phyloP scores from a whole-genome alignment of 2,329 filamentous ascomycete genomes.

The Fusarium camptoceras region DNA sequence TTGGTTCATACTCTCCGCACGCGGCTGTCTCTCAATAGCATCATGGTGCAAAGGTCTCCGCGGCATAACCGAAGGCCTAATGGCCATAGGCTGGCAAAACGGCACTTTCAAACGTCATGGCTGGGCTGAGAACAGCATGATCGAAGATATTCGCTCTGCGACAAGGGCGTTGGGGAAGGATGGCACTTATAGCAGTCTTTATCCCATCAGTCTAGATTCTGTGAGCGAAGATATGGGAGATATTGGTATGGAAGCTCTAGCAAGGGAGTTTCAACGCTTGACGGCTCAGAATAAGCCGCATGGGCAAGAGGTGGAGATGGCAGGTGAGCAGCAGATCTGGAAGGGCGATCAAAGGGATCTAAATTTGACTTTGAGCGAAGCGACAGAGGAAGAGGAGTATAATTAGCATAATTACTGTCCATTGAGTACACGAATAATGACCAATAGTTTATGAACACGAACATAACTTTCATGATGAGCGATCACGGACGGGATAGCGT shows the following conservation, averaged over 20 bases:
- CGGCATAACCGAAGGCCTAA: slow-evolving; percentile 10
- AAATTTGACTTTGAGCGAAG: slow-evolving; percentile 19
- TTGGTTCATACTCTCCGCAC: slow-evolving; percentile 7
- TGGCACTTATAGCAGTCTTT: slow-evolving; percentile 13
- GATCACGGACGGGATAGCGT: no score
- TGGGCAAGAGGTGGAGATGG: neutral
- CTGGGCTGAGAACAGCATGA: slow-evolving; percentile 10
- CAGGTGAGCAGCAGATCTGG: neutral
- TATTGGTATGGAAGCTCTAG: slow-evolving; percentile 19
- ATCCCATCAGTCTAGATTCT: slow-evolving; percentile 14
- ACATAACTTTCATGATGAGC: no score
- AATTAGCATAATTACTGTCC: neutral
- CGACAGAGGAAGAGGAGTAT: slow-evolving; percentile 19
- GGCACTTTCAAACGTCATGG: slow-evolving; percentile 4
- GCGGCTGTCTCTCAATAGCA: slow-evolving; percentile 5
- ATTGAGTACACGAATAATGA: neutral
- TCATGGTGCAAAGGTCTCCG: slow-evolving; percentile 22
- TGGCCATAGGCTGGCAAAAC: slow-evolving; percentile 13
- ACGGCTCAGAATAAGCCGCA: neutral
- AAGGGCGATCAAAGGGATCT: slow-evolving; percentile 22
- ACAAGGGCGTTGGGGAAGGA: neutral
- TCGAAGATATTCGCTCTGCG: neutral
- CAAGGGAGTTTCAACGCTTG: neutral
- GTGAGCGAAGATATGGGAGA: slow-evolving; percentile 9
- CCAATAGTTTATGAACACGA: neutral